A percentile compares a stretch with the other conserved stretches of the same genome.
phyloP scores from a whole-genome alignment of 805 yeast genomes.

The Kockiozyma suomiensis region DNA sequence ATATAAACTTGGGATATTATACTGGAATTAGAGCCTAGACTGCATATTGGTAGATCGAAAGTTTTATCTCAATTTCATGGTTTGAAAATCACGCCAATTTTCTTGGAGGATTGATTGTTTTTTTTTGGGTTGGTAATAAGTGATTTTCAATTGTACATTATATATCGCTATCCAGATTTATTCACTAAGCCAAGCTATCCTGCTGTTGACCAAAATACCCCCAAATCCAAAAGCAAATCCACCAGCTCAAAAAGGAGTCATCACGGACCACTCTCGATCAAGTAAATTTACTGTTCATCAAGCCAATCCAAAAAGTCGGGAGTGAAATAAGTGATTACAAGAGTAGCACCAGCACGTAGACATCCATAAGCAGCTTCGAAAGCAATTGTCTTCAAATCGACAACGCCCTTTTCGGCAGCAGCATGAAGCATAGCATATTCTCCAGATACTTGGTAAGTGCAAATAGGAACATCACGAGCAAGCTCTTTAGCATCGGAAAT shows the following conservation, averaged over 20 bases:
- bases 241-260: too few species aligned
- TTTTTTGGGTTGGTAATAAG: too few species aligned
- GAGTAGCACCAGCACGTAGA: conserved; percentile 92
- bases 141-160: too few species aligned
- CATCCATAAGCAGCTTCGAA: conserved; percentile 90
- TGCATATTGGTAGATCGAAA: too few species aligned
- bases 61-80: too few species aligned
- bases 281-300: conserved; percentile 40
- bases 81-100: too few species aligned
- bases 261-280: too few species aligned
- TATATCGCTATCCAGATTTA: too few species aligned
- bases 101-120: too few species aligned
- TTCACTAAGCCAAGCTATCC: too few species aligned
- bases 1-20: neutral
- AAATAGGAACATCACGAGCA: conserved; percentile 82
- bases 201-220: too few species aligned
- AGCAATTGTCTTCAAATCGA: conserved; percentile 73
- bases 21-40: neutral
- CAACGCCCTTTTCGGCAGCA: conserved; percentile 93
- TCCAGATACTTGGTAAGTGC: conserved; percentile 96
- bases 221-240: too few species aligned
- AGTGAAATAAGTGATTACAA: conserved; percentile 88
- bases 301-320: conserved; percentile 97
- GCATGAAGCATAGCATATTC: conserved; percentile 98
- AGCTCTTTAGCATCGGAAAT: conserved; percentile 84